A percentile compares a stretch with the other conserved stretches of the same genome.
phyloP scores from a whole-genome alignment of 169 alveolate genomes.

The Eimeria tenella region DNA sequence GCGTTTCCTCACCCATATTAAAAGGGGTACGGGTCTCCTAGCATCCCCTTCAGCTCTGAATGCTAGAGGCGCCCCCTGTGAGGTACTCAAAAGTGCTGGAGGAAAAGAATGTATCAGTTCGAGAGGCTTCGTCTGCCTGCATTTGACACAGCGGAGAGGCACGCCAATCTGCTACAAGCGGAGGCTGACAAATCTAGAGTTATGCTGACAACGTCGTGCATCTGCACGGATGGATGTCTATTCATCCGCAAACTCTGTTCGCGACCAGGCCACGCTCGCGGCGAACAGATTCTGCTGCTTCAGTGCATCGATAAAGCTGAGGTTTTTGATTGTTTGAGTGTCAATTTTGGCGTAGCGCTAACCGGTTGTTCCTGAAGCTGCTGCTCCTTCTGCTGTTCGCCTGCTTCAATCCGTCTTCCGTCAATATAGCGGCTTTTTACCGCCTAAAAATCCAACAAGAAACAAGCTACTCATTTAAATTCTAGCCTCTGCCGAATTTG shows the following conservation, averaged over 20 bases:
- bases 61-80: constrained; percentile 1
- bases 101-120: constrained; percentile 10
- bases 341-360: background rate
- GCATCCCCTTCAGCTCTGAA: background rate
- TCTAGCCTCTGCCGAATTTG: background rate
- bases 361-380: constrained; percentile 42
- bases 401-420: constrained; percentile 86
- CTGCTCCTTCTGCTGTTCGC: constrained; percentile 58
- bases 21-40: too few species aligned
- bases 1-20: too few species aligned
- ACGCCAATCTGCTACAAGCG: too few species aligned
- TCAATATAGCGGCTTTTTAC: constrained; percentile 89
- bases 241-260: background rate
- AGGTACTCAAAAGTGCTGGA: constrained; percentile 34
- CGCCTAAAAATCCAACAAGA: constrained; percentile 81
- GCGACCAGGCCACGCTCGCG: too few species aligned
- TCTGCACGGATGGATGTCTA: background rate
- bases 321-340: too few species aligned
- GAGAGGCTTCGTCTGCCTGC: constrained; percentile 44
- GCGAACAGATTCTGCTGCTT: too few species aligned
- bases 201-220: background rate
- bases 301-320: too few species aligned
- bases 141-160: background rate
- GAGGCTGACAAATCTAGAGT: too few species aligned
- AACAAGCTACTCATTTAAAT: background rate